Percentiles rank a stretch among this genome's conserved stretches.
Conservation (phyloP, 352 stramenopile species). For the Phytopythium sindhum region DNA sequence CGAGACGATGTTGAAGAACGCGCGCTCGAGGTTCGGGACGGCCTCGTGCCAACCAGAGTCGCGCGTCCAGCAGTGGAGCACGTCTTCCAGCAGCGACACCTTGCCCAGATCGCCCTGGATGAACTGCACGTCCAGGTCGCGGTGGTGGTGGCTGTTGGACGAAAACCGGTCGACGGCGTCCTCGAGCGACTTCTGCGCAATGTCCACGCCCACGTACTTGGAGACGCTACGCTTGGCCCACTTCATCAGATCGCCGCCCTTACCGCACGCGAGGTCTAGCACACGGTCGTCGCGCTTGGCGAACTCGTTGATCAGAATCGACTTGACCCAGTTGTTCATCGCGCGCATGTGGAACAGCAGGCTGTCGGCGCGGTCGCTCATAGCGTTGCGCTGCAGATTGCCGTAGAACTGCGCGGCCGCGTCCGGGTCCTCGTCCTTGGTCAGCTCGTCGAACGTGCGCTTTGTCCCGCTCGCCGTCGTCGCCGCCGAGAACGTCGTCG, state of each 20-base stretch:
- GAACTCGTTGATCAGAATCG: slow-evolving; percentile 92
- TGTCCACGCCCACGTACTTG: slow-evolving; percentile 97
- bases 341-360: slow-evolving; percentile 96
- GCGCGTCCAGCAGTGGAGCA: slow-evolving; percentile 68
- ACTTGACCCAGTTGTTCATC: slow-evolving; percentile 99
- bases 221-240: slow-evolving; percentile 91
- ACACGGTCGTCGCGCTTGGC: slow-evolving; percentile 84
- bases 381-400: slow-evolving; percentile 68
- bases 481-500: slow-evolving; percentile 8
- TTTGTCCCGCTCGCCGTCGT: slow-evolving; percentile 25
- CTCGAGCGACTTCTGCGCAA: slow-evolving; percentile 95
- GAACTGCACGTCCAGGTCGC: slow-evolving; percentile 75
- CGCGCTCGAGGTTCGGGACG: slow-evolving; percentile 34
- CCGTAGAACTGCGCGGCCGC: slow-evolving; percentile 84
- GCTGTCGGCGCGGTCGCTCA: slow-evolving; percentile 80
- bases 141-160: slow-evolving; percentile 61
- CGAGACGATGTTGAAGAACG: slow-evolving; percentile 94
- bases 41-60: slow-evolving; percentile 56
- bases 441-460: slow-evolving; percentile 51
- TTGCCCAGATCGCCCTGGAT: slow-evolving; percentile 75
- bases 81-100: slow-evolving; percentile 62
- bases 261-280: slow-evolving; percentile 97
- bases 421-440: slow-evolving; percentile 53
- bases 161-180: slow-evolving; percentile 89
- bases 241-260: slow-evolving; percentile 98